Percentiles rank a stretch among this genome's conserved stretches.
phyloP scores from a whole-genome alignment of 805 yeast genomes.

The Debaryomyces castellii region DNA sequence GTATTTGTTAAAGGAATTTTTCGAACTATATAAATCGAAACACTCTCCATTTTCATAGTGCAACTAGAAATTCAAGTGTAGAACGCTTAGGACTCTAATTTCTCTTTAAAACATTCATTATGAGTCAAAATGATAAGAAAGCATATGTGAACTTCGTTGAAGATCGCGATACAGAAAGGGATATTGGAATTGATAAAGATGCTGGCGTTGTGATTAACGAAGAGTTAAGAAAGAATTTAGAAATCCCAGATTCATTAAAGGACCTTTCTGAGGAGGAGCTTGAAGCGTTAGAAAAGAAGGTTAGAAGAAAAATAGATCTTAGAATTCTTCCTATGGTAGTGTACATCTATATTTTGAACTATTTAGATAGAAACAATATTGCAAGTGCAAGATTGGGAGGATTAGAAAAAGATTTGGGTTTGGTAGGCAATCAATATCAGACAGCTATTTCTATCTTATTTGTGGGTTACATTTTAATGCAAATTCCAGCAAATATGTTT shows the following conservation, averaged over 20 bases:
- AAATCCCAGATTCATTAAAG: slow-evolving; percentile 31
- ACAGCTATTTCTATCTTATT: slow-evolving; percentile 52
- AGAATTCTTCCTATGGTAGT: slow-evolving; percentile 51
- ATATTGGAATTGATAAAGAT: background rate
- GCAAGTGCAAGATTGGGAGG: slow-evolving; percentile 57
- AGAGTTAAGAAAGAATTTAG: slow-evolving; percentile 6
- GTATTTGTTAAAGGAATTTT: background rate
- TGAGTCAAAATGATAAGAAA: background rate
- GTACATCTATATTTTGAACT: slow-evolving; percentile 51
- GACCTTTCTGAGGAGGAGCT: slow-evolving; percentile 42
- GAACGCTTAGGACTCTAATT: too few species aligned
- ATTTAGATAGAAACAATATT: slow-evolving; percentile 52
- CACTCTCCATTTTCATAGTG: too few species aligned
- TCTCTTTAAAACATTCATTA: background rate
- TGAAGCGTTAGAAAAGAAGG: slow-evolving; percentile 38
- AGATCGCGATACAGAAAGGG: background rate
- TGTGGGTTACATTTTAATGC: slow-evolving; percentile 49
- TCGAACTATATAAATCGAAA: background rate
- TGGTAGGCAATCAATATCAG: slow-evolving; percentile 45
- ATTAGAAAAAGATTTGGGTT: slow-evolving; percentile 41
- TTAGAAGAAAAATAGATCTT: slow-evolving; percentile 48
- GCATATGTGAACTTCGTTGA: background rate
- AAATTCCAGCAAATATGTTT: slow-evolving; percentile 48
- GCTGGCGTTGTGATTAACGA: slow-evolving; percentile 1
- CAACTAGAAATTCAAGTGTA: too few species aligned